Evolutionary conservation across 2,329 filamentous ascomycete species (phyloP).

Genomic region (Dactylellina parvicollis): DNA sequence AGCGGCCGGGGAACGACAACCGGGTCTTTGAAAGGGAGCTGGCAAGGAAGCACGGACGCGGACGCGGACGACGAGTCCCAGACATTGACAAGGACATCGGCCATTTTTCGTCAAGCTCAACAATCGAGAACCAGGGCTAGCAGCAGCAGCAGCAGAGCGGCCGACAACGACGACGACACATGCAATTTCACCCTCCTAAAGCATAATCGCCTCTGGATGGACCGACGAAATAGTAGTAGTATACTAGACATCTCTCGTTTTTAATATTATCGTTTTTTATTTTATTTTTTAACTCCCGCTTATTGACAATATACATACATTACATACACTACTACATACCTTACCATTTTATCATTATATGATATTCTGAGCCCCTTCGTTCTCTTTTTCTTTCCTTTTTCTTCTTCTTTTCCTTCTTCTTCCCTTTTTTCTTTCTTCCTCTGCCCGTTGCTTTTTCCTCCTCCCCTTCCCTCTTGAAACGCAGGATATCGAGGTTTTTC

Average conservation of each 20-base stretch:
- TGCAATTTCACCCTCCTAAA: conserved; percentile 15
- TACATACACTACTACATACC: background rate
- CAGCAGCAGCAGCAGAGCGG: conserved; percentile 32
- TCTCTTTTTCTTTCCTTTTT: background rate
- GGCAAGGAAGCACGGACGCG: conserved; percentile 20
- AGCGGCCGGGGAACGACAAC: conserved; percentile 51
- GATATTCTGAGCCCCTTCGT: conserved; percentile 21
- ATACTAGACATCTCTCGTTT: conserved; percentile 4
- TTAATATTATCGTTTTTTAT: background rate
- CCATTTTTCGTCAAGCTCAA: conserved; percentile 50
- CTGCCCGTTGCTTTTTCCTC: conserved; percentile 1
- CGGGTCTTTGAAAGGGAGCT: conserved; percentile 49
- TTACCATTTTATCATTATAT: conserved; percentile 16
- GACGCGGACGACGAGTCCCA: conserved; percentile 48
- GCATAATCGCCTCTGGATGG: conserved; percentile 21
- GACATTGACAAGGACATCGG: conserved; percentile 49
- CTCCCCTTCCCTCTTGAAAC: conserved; percentile 46
- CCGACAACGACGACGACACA: conserved; percentile 42
- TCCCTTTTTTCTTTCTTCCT: conserved; percentile 8
- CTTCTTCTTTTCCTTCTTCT: conserved; percentile 8
- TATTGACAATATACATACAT: background rate
- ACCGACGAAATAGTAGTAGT: background rate
- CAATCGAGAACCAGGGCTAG: background rate
- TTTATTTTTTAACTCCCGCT: background rate
- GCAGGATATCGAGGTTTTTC: conserved; percentile 39